Evolutionary conservation across 2,329 filamentous ascomycete genomes (phyloP), one percentile per base, ranked within the genome.

Genomic region (Fusarium penzigii): DNA sequence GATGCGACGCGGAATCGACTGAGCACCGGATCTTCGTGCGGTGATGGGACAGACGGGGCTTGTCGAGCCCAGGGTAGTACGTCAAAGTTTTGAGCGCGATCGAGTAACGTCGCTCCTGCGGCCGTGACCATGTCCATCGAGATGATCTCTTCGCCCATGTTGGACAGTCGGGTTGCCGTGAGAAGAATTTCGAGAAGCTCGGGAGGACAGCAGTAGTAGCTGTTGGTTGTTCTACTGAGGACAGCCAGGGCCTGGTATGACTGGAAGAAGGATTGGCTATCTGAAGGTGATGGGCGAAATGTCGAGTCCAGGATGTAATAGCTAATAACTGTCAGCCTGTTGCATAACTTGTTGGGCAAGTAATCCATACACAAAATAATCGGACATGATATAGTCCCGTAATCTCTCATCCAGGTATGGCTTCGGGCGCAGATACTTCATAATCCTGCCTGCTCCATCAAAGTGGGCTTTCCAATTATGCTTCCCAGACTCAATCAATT

Each of bases 401-500:
- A 78, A 54, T 1, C 69, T 64, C 43, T 69, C 67, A 42, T 75
- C 68, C 5, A 68, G 59, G 6, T 65, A 61, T 13, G 66, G 60
- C 5, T 61, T 61, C 6, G 70, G 69, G 25, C 71, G 68, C 4
- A 79, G 60, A 11, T 74, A 62, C 17, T 69, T 67, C 67, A 79
- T 75, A 41, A 80, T 74, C 20, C 67, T 68, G 4, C 70, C 72
- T 3, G 76, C 77, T 3, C 75, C 77, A 46, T 78, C 71, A 17
- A 80, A 68, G 51, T 80, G 78, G 13, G 72, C 70, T 43, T 72
- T 74, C 77, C 77, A 79, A 12, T 73, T 74, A 38, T 76, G 71
- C 57, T 72, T 76, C 2, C 76, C 76, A 13, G 75, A 76, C 63
- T 79, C 77, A 46, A 80, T 76, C 44, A 80, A 66, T 64, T 81